A percentile compares a stretch with the other conserved stretches of the same genome.
Evolutionary conservation across 2,329 filamentous ascomycete species (phyloP).

Genomic region (Xylariaceae sp.): DNA sequence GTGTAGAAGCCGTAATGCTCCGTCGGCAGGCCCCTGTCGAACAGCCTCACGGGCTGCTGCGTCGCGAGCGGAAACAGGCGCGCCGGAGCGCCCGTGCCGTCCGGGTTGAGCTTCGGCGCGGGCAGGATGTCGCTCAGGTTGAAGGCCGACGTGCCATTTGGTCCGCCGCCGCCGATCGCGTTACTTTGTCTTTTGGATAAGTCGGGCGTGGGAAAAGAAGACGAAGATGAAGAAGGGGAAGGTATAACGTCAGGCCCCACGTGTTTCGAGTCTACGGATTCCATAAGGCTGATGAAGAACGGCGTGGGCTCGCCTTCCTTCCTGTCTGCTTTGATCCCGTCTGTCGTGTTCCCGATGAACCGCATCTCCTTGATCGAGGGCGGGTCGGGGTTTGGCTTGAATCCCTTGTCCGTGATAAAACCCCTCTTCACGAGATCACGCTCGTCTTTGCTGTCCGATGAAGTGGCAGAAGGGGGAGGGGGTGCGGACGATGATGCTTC

Average conservation of each 20-base stretch:
- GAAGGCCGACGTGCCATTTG: slow-evolving; percentile 29
- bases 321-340: slow-evolving; percentile 56
- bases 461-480: no score
- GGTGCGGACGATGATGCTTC: no score
- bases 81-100: slow-evolving; percentile 69
- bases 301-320: slow-evolving; percentile 85
- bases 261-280: slow-evolving; percentile 22
- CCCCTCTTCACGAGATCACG: slow-evolving; percentile 7
- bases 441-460: no score
- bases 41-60: slow-evolving; percentile 78
- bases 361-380: slow-evolving; percentile 64
- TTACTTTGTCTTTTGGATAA: slow-evolving; percentile 30
- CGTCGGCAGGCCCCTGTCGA: slow-evolving; percentile 69
- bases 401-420: slow-evolving; percentile 27
- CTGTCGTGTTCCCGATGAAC: slow-evolving; percentile 83
- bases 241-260: slow-evolving; percentile 27
- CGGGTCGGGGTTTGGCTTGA: slow-evolving; percentile 50
- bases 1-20: slow-evolving; percentile 95
- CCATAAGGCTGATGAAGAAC: slow-evolving; percentile 66
- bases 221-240: no score
- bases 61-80: slow-evolving; percentile 64
- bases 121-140: slow-evolving; percentile 56
- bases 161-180: slow-evolving; percentile 17
- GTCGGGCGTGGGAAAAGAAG: no score
- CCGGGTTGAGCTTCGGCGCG: slow-evolving; percentile 52